Conservation (phyloP, 1,284 basidiomycete species). For the Ustilago cynodontis region DNA sequence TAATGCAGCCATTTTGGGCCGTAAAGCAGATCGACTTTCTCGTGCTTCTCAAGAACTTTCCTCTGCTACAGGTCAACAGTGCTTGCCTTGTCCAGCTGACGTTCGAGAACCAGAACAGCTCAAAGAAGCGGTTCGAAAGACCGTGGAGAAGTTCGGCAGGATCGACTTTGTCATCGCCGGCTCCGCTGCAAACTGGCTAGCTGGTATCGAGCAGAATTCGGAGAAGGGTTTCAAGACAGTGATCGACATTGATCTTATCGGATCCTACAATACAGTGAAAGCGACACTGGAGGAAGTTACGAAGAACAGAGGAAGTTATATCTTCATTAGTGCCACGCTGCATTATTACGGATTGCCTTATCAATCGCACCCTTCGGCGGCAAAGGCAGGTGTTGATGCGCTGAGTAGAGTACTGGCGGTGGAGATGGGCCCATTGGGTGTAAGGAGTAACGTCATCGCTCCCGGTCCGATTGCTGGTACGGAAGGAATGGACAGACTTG, state of each 20-base stretch:
- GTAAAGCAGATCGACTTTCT: slow-evolving; percentile 84
- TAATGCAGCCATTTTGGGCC: slow-evolving; percentile 83
- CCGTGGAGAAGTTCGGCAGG: slow-evolving; percentile 82
- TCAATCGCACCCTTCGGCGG: slow-evolving; percentile 92
- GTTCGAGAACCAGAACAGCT: slow-evolving; percentile 83
- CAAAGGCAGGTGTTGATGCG: slow-evolving; percentile 94
- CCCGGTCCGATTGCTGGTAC: slow-evolving; percentile 87
- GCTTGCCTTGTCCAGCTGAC: slow-evolving; percentile 83
- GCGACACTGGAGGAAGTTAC: slow-evolving; percentile 63
- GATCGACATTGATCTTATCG: slow-evolving; percentile 91
- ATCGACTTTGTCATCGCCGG: slow-evolving; percentile 97
- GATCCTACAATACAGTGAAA: slow-evolving; percentile 88
- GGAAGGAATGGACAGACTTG: slow-evolving; percentile 83
- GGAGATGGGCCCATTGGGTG: slow-evolving; percentile 92
- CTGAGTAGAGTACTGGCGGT: slow-evolving; percentile 85
- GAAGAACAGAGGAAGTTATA: slow-evolving; percentile 78
- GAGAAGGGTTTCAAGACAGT: slow-evolving; percentile 82
- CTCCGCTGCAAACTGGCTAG: slow-evolving; percentile 71
- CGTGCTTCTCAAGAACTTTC: slow-evolving; percentile 81
- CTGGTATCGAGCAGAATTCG: slow-evolving; percentile 65
- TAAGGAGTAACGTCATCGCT: slow-evolving; percentile 90
- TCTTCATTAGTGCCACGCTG: slow-evolving; percentile 90
- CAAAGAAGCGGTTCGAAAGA: slow-evolving; percentile 79
- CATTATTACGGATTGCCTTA: slow-evolving; percentile 90
- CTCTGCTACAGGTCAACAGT: slow-evolving; percentile 77